phyloP scores from a whole-genome alignment of 176 grass and related monocot genomes.

The Triticum monococcum region DNA sequence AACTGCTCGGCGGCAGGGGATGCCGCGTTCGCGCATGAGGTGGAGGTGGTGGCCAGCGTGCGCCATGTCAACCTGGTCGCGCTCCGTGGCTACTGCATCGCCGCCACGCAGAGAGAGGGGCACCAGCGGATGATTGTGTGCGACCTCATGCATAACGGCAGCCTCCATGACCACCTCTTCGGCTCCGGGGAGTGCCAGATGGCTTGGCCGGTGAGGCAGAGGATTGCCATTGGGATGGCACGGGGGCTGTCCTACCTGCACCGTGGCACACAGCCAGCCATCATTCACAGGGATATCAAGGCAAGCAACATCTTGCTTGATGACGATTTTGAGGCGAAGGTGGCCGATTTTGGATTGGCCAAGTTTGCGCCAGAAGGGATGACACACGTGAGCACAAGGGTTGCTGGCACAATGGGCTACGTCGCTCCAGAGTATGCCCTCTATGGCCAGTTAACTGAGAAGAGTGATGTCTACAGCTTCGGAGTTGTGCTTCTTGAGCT shows the following conservation, averaged over 20 bases:
- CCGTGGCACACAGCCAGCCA: slow-evolving; percentile 53
- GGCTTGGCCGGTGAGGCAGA: slow-evolving; percentile 69
- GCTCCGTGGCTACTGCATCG: slow-evolving; percentile 79
- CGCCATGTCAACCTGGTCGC: slow-evolving; percentile 85
- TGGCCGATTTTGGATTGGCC: slow-evolving; percentile 93
- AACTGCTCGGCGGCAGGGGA: slow-evolving; percentile 81
- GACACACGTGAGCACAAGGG: slow-evolving; percentile 89
- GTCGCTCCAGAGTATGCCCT: slow-evolving; percentile 87
- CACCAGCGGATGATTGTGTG: slow-evolving; percentile 94
- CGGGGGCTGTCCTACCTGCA: slow-evolving; percentile 80
- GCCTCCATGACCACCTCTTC: slow-evolving; percentile 88
- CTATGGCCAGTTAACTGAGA: slow-evolving; percentile 93
- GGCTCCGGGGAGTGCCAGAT: slow-evolving; percentile 40
- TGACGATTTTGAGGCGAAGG: slow-evolving; percentile 75
- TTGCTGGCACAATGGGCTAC: slow-evolving; percentile 86
- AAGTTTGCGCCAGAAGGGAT: slow-evolving; percentile 92
- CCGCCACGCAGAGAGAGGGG: slow-evolving; percentile 68
- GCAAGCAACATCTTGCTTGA: slow-evolving; percentile 83
- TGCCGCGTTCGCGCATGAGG: slow-evolving; percentile 76
- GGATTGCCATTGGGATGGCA: slow-evolving; percentile 76
- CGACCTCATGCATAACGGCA: slow-evolving; percentile 89
- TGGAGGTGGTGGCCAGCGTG: slow-evolving; percentile 93
- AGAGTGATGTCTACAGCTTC: slow-evolving; percentile 89
- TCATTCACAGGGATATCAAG: slow-evolving; percentile 99
- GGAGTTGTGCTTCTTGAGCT: slow-evolving; percentile 93